phyloP scores from a whole-genome alignment of 2,329 filamentous ascomycete genomes.

The Trichoderma hamatum region DNA sequence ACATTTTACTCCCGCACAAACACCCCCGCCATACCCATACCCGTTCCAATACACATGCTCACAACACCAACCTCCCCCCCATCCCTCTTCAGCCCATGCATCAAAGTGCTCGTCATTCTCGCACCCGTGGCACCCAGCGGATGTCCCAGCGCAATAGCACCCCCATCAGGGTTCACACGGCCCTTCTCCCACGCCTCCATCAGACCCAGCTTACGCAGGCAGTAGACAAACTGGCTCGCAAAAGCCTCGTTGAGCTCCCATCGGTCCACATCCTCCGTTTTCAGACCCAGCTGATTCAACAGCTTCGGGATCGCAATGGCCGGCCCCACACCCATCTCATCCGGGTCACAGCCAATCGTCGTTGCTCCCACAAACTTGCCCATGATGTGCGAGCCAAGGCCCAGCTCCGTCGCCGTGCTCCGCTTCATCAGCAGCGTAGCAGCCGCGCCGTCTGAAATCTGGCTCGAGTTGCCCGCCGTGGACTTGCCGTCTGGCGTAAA shows the following conservation, averaged over 20 bases:
- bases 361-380: slow-evolving; percentile 80
- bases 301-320: slow-evolving; percentile 84
- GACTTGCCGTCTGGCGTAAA: slow-evolving; percentile 75
- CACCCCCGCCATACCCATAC: slow-evolving; percentile 75
- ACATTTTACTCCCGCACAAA: slow-evolving; percentile 62
- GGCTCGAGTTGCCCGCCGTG: slow-evolving; percentile 84
- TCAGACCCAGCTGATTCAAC: slow-evolving; percentile 68
- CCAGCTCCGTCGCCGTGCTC: slow-evolving; percentile 74
- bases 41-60: slow-evolving; percentile 86
- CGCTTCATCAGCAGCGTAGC: slow-evolving; percentile 83
- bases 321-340: slow-evolving; percentile 94
- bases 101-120: slow-evolving; percentile 73
- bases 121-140: slow-evolving; percentile 88
- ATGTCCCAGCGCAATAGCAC: slow-evolving; percentile 92
- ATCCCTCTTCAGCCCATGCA: slow-evolving; percentile 67
- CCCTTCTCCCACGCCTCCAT: slow-evolving; percentile 63
- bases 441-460: slow-evolving; percentile 87
- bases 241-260: slow-evolving; percentile 95
- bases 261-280: slow-evolving; percentile 70
- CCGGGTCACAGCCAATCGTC: slow-evolving; percentile 77
- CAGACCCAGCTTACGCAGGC: slow-evolving; percentile 69
- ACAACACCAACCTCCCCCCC: slow-evolving; percentile 80
- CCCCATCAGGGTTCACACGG: slow-evolving; percentile 87
- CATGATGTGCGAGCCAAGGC: slow-evolving; percentile 69
- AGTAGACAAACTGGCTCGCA: slow-evolving; percentile 69